Evolutionary conservation across 768 basidiomycete species (phyloP).

Genomic region (Mycena latifolia): DNA sequence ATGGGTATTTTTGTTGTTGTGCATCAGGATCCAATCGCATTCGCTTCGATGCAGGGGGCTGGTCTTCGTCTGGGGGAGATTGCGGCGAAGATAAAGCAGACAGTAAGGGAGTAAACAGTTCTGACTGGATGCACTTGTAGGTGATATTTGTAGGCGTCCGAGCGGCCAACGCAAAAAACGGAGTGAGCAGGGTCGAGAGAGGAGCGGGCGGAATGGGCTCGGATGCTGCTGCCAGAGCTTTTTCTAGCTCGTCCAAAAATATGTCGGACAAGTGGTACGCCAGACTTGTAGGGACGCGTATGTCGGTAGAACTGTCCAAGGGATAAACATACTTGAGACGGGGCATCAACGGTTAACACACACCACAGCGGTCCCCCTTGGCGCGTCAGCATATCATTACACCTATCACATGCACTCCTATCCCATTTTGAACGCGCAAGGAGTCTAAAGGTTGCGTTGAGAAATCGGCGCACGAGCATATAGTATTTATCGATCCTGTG

Average conservation of each 20-base stretch:
- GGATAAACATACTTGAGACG: conserved; percentile 14
- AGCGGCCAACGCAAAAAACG: conserved; percentile 81
- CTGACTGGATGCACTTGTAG: conserved; percentile 78
- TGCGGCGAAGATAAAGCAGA: conserved; percentile 56
- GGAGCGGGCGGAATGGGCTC: conserved; percentile 55
- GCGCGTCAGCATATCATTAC: conserved; percentile 74
- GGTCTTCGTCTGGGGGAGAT: conserved; percentile 42
- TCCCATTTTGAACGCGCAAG: conserved; percentile 83
- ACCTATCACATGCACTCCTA: conserved; percentile 60
- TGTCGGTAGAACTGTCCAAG: conserved; percentile 70
- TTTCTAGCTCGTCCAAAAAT: conserved; percentile 91
- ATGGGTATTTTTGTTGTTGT: conserved; percentile 50
- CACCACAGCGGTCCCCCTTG: conserved; percentile 91
- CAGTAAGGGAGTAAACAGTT: conserved; percentile 80
- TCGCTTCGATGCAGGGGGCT: conserved; percentile 62
- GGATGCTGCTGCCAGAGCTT: conserved; percentile 54
- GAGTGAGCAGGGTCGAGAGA: conserved; percentile 67
- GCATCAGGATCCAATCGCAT: conserved; percentile 50
- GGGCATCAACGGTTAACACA: conserved; percentile 33
- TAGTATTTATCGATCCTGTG: conserved; percentile 96
- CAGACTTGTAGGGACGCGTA: conserved; percentile 81
- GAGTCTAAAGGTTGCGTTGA: conserved; percentile 87
- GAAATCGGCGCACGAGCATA: conserved; percentile 91
- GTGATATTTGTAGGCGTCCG: conserved; percentile 72
- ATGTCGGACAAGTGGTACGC: conserved; percentile 91